These are phyloP conservation scores for Caryopteris hybrid DNA, from an alignment of 305 asterid genomes.

Conservation along the genomic window DNA sequence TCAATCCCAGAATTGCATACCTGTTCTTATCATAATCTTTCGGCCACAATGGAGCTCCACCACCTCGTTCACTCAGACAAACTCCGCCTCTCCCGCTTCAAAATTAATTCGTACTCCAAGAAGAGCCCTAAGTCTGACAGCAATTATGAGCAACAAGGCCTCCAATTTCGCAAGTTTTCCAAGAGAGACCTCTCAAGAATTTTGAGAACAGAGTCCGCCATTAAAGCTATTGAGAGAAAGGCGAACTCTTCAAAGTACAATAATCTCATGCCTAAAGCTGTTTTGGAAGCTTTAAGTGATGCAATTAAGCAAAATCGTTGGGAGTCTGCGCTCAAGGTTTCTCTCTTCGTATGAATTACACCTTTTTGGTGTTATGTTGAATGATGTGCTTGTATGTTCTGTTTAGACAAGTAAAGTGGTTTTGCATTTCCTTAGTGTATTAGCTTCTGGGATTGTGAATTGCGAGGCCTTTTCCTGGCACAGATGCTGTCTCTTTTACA, in stretches of 20 bases:
- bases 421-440: no score
- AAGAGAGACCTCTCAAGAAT: slow-evolving; percentile 63
- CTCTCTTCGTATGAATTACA: not conserved
- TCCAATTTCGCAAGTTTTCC: slow-evolving; percentile 43
- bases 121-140: slow-evolving; percentile 22
- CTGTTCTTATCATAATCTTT: no score
- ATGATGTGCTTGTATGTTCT: not conserved
- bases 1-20: no score
- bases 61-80: slow-evolving; percentile 22
- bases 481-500: not conserved
- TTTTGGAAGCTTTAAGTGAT: slow-evolving; percentile 70
- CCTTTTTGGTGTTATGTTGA: not conserved
- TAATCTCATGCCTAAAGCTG: slow-evolving; percentile 76
- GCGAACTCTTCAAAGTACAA: slow-evolving; percentile 69
- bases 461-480: not conserved
- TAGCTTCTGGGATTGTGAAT: no score
- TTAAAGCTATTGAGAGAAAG: slow-evolving; percentile 60
- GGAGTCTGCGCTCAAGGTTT: slow-evolving; percentile 88
- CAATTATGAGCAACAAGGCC: slow-evolving; percentile 27
- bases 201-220: slow-evolving; percentile 72
- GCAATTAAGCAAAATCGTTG: slow-evolving; percentile 60
- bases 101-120: slow-evolving; percentile 34
- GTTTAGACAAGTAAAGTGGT: not conserved
- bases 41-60: slow-evolving; percentile 36
- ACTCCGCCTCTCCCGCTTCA: slow-evolving; percentile 18